Base-by-base conservation (phyloP, 805 yeast species). In the Candida namnaoensis region DNA sequence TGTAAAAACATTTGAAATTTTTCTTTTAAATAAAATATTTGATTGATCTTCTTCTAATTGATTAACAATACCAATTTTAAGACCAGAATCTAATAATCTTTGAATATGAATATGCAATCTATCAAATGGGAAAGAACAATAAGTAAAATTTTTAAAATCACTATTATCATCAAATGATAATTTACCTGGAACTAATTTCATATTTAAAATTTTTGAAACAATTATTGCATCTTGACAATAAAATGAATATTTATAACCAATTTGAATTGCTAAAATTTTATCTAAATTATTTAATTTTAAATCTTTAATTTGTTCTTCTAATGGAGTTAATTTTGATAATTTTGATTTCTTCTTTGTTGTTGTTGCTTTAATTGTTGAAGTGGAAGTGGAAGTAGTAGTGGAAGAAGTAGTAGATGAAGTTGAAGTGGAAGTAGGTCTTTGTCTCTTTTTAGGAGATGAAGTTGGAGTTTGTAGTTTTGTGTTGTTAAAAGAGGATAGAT, bases 211-310 rank as follows among this genome's bases (percentile, higher is more conserved):
- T 38, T 69, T 64, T 11, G 95, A 72, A 0, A 82, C 96, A 5
- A 65, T 63, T 12, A 67, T 69, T 0, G 98, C 97, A 61, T 91
- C 97, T 41, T 79, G 72, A 1, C 95, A 96, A 57, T 77, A 87
- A 46, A 90, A 80, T 53, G 85, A 86, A 63, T 79, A 93, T 59
- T 88, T 88, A 64, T 91, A 93, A 0, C 99, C 99, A 3, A 86
- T 95, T 57, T 93, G 93, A 25, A 91, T 71, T 0, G 93, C 80
- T 8, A 93, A 64, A 2, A 93, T 50, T 40, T 85, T 85, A 49
- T 87, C 95, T 40, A 54, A 54, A 54, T 91, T 64, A 2, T 60
- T 52, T 6, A 60, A 49, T 53, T 88, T 88, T 40, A 93, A 62
- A 3, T 78, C 81, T 27, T 79, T 64, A 45, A 80, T 78, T 59